phyloP scores from a whole-genome alignment of 257 asterid genomes.

The Nicotiana otophora region DNA sequence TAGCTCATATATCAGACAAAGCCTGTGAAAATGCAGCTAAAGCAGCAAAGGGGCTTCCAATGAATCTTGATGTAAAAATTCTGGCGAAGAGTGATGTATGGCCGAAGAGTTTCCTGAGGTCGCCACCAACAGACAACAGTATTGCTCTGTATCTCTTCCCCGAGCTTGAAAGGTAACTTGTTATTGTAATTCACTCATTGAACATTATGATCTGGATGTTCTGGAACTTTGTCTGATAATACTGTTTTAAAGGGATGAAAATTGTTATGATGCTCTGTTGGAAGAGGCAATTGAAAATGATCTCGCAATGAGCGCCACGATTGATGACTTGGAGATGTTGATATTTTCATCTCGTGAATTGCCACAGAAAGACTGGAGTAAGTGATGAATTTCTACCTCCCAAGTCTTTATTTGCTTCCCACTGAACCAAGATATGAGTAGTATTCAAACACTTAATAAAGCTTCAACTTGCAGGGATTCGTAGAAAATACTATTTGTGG shows the following conservation, averaged over 20 bases:
- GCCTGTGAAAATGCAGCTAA: background rate
- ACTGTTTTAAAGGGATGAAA: slow-evolving; percentile 2
- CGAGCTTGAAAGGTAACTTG: background rate
- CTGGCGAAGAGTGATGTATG: slow-evolving; percentile 3
- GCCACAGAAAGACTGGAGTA: slow-evolving; percentile 1
- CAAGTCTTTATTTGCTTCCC: background rate
- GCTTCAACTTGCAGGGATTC: slow-evolving; percentile 1
- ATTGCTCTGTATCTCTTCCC: slow-evolving; percentile 11
- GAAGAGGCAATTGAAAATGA: background rate
- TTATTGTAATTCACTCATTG: background rate
- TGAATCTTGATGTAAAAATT: background rate
- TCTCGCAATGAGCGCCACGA: background rate
- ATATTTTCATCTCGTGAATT: slow-evolving; percentile 3
- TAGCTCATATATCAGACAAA: slow-evolving; percentile 10
- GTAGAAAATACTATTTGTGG: slow-evolving; percentile 5
- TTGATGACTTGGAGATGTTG: background rate
- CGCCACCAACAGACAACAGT: slow-evolving; percentile 1
- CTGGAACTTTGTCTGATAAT: background rate
- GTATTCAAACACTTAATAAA: background rate
- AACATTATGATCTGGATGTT: background rate
- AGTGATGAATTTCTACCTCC: background rate
- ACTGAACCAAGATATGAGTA: background rate
- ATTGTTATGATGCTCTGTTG: slow-evolving; percentile 4
- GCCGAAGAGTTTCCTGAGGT: slow-evolving; percentile 2
- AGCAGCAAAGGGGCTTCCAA: slow-evolving; percentile 2